phyloP scores from a whole-genome alignment of 176 grass and related monocot genomes.

The Carex scoparia region DNA sequence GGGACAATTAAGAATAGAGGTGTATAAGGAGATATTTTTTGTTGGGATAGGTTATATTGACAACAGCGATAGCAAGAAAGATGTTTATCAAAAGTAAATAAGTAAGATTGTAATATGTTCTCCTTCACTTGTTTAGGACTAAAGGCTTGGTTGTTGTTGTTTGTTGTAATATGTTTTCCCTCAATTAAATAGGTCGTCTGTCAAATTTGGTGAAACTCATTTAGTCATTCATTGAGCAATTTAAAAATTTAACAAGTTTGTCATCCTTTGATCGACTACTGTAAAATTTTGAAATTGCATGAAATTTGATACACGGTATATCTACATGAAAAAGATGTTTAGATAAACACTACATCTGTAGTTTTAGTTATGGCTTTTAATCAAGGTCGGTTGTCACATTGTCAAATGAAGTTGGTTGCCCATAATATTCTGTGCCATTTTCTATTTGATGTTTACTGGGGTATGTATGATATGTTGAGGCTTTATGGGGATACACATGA shows the following conservation, averaged over 20 bases:
- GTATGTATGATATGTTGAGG: background rate
- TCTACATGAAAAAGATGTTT: too few species aligned
- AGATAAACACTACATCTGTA: background rate
- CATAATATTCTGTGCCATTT: background rate
- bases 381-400: background rate
- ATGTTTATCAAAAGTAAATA: background rate
- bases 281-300: background rate
- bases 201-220: background rate
- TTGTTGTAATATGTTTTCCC: background rate
- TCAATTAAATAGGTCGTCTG: background rate
- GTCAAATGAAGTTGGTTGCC: background rate
- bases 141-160: too few species aligned
- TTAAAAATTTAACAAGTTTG: background rate
- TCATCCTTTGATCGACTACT: background rate
- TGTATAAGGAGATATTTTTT: background rate
- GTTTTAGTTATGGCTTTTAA: background rate
- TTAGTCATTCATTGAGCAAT: background rate
- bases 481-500: background rate
- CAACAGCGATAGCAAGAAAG: background rate
- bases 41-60: background rate
- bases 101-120: background rate
- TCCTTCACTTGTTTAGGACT: too few species aligned
- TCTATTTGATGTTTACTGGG: background rate
- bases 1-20: background rate
- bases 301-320: background rate